Evolutionary conservation across 2,329 filamentous ascomycete genomes (phyloP).

Genomic region (Blastomyces parvus): DNA sequence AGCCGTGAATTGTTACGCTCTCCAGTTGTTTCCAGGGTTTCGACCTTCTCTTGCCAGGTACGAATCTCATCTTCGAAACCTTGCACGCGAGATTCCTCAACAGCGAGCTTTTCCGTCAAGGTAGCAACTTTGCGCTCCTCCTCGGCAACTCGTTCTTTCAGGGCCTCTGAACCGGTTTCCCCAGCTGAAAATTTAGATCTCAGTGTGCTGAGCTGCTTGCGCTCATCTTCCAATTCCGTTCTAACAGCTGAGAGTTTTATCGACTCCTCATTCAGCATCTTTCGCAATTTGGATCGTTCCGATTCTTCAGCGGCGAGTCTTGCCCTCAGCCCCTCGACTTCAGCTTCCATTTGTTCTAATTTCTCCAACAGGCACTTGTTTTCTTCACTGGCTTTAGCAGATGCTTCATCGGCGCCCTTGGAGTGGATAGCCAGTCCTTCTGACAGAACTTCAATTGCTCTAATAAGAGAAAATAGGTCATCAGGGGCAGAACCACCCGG

Average conservation of each 20-base stretch:
- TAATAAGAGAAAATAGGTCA: slow-evolving; percentile 50
- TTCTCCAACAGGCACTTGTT: slow-evolving; percentile 50
- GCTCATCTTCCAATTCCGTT: slow-evolving; percentile 53
- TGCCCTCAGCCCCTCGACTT: slow-evolving; percentile 48
- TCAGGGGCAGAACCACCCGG: slow-evolving; percentile 45
- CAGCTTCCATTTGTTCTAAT: slow-evolving; percentile 47
- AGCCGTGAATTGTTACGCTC: slow-evolving; percentile 44
- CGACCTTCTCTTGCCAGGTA: slow-evolving; percentile 53
- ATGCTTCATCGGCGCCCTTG: slow-evolving; percentile 51
- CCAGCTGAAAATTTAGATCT: slow-evolving; percentile 67
- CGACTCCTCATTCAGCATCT: slow-evolving; percentile 43
- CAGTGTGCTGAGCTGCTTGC: slow-evolving; percentile 58
- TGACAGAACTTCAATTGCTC: slow-evolving; percentile 50
- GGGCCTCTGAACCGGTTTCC: slow-evolving; percentile 69
- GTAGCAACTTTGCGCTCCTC: slow-evolving; percentile 62
- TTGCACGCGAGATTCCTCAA: slow-evolving; percentile 65
- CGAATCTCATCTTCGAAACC: slow-evolving; percentile 67
- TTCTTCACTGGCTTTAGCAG: slow-evolving; percentile 53
- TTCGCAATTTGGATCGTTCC: slow-evolving; percentile 44
- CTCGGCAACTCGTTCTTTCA: slow-evolving; percentile 65
- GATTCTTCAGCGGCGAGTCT: slow-evolving; percentile 46
- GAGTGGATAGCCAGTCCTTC: slow-evolving; percentile 52
- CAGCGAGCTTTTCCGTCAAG: slow-evolving; percentile 61
- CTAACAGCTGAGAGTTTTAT: slow-evolving; percentile 39
- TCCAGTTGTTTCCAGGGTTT: slow-evolving; percentile 24